Conservation (phyloP, 805 yeast genomes). For the Kuraishia ogatae region DNA sequence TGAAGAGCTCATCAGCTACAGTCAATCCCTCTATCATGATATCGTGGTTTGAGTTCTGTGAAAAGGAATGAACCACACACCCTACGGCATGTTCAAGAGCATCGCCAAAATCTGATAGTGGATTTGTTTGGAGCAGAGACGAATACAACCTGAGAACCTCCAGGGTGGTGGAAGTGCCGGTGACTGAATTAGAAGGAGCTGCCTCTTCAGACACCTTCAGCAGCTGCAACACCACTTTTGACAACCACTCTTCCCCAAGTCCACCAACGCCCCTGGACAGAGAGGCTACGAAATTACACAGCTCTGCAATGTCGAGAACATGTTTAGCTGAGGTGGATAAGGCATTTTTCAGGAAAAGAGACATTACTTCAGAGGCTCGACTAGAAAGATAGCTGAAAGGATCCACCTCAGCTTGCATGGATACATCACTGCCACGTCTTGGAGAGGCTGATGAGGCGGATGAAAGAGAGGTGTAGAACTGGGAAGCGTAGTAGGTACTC, state of each 20-base stretch:
- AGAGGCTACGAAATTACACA: slow-evolving; percentile 16
- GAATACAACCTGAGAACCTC: slow-evolving; percentile 28
- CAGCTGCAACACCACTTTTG: slow-evolving; percentile 9
- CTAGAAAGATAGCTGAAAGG: slow-evolving; percentile 14
- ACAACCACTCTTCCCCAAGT: slow-evolving; percentile 11
- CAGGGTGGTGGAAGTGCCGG: background rate
- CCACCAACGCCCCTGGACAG: slow-evolving; percentile 19
- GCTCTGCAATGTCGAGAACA: slow-evolving; percentile 5
- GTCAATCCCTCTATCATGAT: slow-evolving; percentile 19
- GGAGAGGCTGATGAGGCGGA: slow-evolving; percentile 8
- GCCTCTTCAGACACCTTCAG: background rate
- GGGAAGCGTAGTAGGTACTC: slow-evolving; percentile 22
- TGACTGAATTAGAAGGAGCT: background rate
- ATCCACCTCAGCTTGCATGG: slow-evolving; percentile 24
- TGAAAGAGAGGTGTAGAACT: slow-evolving; percentile 15
- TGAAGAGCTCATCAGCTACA: slow-evolving; percentile 14
- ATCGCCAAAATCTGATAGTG: slow-evolving; percentile 21
- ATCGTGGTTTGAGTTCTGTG: slow-evolving; percentile 19
- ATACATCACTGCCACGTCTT: slow-evolving; percentile 26
- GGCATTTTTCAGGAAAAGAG: slow-evolving; percentile 8
- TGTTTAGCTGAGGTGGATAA: slow-evolving; percentile 6
- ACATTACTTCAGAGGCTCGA: slow-evolving; percentile 10
- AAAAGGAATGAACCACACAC: slow-evolving; percentile 12
- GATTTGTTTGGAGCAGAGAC: slow-evolving; percentile 21
- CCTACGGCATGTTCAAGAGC: slow-evolving; percentile 14